A percentile compares a stretch with the other conserved stretches of the same genome.
Conservation (phyloP, 2,329 filamentous ascomycete species). For the Scortechinia acanthostroma region DNA sequence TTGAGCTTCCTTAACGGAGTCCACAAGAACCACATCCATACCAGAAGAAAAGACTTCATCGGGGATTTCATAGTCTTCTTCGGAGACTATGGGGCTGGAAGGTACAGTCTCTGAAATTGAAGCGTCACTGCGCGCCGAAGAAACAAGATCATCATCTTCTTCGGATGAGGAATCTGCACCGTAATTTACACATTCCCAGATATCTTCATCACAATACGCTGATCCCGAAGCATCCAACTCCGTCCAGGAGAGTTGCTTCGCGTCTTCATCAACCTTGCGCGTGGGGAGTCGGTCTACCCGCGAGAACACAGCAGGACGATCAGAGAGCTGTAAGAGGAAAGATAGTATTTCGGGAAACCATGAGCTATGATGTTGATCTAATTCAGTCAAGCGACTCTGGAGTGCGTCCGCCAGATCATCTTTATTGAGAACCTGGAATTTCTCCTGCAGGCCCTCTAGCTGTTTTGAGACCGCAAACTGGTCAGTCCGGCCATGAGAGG, state of each 20-base stretch:
- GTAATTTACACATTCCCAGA: neutral
- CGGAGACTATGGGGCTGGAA: neutral
- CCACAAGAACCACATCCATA: neutral
- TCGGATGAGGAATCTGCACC: neutral
- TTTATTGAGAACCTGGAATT: conserved; percentile 1
- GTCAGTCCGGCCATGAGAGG: neutral
- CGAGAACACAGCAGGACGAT: neutral
- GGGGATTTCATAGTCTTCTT: neutral
- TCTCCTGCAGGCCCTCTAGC: conserved; percentile 1
- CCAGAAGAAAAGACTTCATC: neutral
- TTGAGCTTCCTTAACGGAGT: neutral
- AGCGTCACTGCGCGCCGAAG: neutral
- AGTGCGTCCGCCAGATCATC: neutral
- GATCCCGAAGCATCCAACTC: neutral
- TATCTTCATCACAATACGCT: conserved; percentile 1
- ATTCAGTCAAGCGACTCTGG: neutral
- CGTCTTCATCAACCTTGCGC: neutral
- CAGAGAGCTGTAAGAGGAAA: neutral
- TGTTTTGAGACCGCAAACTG: neutral
- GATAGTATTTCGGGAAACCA: neutral
- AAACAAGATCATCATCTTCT: neutral
- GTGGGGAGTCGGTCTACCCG: neutral
- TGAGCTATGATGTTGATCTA: neutral
- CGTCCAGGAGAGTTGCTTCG: neutral
- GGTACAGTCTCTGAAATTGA: neutral